These are phyloP conservation scores for Gnomoniopsis sp. DNA, from an alignment of 2,329 filamentous ascomycete species.

Conservation along the genomic window DNA sequence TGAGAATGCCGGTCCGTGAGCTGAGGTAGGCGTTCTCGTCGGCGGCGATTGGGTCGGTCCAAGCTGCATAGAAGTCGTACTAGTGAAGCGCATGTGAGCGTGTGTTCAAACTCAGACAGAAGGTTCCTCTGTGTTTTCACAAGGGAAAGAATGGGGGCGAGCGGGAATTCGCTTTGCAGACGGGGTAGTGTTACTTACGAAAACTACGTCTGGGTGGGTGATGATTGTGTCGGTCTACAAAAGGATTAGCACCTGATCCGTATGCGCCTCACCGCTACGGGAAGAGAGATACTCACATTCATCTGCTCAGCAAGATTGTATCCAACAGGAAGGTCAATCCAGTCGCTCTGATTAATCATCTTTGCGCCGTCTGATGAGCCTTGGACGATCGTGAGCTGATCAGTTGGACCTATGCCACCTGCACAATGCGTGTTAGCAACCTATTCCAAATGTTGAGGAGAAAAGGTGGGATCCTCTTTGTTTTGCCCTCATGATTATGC, in stretches of 20 bases:
- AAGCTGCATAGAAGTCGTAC: conserved; percentile 66
- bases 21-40: conserved; percentile 44
- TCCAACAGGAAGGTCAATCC: conserved; percentile 58
- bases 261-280: neutral
- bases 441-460: too few relatives aligned
- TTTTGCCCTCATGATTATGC: too few relatives aligned
- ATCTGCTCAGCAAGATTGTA: conserved; percentile 55
- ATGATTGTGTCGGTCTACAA: conserved; percentile 43
- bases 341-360: conserved; percentile 47
- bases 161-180: too few relatives aligned
- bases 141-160: too few relatives aligned
- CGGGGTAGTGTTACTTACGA: conserved; percentile 22
- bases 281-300: conserved; percentile 27
- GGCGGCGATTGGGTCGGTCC: conserved; percentile 39
- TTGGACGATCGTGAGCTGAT: conserved; percentile 53
- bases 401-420: conserved; percentile 60
- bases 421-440: conserved; percentile 14
- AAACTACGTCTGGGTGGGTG: conserved; percentile 41
- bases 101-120: too few relatives aligned
- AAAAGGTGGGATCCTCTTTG: too few relatives aligned
- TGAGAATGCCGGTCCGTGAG: conserved; percentile 55
- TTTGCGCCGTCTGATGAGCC: conserved; percentile 46
- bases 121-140: too few relatives aligned
- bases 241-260: neutral
- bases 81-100: too few relatives aligned